phyloP scores from a whole-genome alignment of 2,329 filamentous ascomycete species.

The Aspergillus sp. region DNA sequence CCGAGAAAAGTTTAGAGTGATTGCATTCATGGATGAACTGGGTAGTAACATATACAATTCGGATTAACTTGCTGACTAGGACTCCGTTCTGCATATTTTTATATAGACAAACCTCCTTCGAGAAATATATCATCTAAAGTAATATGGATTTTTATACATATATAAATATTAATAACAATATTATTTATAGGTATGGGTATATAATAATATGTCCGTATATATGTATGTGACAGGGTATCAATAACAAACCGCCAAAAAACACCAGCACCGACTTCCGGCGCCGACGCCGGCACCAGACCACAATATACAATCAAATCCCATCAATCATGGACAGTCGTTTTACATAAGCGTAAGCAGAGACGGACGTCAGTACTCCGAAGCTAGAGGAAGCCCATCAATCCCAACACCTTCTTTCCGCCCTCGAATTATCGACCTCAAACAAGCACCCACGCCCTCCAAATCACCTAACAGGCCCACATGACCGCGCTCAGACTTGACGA shows the following conservation, averaged over 20 bases:
- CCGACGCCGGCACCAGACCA: neutral
- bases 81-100: neutral
- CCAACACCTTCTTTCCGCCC: conserved; percentile 74
- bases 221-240: neutral
- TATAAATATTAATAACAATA: neutral
- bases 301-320: neutral
- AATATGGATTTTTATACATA: neutral
- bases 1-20: neutral
- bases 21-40: neutral
- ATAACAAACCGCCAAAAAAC: neutral
- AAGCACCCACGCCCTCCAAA: conserved; percentile 74
- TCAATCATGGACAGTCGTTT: neutral
- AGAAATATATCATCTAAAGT: neutral
- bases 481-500: conserved; percentile 77
- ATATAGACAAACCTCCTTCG: neutral
- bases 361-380: neutral
- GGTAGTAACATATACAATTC: neutral
- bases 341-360: neutral
- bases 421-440: conserved; percentile 65
- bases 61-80: neutral
- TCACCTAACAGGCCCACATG: conserved; percentile 88
- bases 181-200: neutral
- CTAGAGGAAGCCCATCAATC: conserved; percentile 42
- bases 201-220: neutral
- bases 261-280: neutral